Percentiles rank a stretch among this genome's conserved stretches.
These are phyloP conservation scores for Cardamine occulta DNA, from an alignment of 345 rosid genomes.

Conservation along the genomic window DNA sequence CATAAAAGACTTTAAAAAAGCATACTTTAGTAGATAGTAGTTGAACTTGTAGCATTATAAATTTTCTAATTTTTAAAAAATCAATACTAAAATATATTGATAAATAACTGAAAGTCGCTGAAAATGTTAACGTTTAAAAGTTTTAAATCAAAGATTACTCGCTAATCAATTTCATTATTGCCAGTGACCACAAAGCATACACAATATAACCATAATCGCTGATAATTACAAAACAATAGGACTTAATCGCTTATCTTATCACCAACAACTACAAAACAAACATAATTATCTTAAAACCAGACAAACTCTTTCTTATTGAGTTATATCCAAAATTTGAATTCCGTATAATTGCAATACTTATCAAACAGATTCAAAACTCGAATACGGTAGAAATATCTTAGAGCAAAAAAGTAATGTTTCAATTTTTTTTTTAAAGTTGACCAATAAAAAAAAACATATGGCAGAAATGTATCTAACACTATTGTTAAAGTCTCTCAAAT, in stretches of 20 bases:
- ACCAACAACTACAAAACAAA: neutral
- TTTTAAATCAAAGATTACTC: neutral
- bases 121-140: no score
- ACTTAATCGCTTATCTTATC: neutral
- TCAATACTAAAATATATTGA: no score
- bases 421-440: no score
- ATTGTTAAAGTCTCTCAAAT: no score
- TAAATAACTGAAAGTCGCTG: no score
- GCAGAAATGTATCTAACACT: no score
- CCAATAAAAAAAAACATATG: no score
- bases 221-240: neutral
- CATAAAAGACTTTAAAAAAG: neutral
- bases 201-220: neutral
- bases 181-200: neutral
- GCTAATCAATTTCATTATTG: neutral
- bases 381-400: neutral
- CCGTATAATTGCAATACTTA: neutral
- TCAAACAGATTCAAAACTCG: neutral
- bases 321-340: neutral
- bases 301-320: neutral
- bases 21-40: no score
- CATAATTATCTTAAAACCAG: neutral
- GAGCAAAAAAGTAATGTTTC: no score
- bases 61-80: no score
- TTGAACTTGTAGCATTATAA: neutral